Percentiles rank a stretch among this genome's conserved stretches.
These are phyloP conservation scores for Cryptococcus wingfieldii DNA, from an alignment of 1,284 basidiomycete species.

Conservation along the genomic window DNA sequence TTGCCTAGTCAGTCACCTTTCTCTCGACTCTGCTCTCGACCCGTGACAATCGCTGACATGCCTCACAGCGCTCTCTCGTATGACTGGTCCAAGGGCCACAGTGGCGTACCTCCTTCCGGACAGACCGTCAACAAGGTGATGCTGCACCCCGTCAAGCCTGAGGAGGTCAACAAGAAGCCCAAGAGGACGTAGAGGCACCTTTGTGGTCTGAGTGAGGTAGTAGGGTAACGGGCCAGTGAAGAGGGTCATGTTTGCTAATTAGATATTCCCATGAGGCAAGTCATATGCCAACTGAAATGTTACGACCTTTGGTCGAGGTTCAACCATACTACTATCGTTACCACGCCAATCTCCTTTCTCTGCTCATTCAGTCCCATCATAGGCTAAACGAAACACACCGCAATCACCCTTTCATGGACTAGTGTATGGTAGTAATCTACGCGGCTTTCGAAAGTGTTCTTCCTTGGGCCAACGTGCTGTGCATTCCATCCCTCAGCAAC, in stretches of 20 bases:
- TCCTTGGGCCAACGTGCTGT: no score
- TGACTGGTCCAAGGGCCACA: slow-evolving; percentile 86
- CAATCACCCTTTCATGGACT: no score
- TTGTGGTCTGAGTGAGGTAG: neutral
- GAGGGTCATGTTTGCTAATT: neutral
- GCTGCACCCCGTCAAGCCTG: slow-evolving; percentile 84
- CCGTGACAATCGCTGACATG: slow-evolving; percentile 8
- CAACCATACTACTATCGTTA: no score
- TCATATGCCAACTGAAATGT: neutral
- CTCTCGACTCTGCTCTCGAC: slow-evolving; percentile 3
- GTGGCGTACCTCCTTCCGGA: slow-evolving; percentile 68
- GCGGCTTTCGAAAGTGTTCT: no score
- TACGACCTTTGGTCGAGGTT: neutral
- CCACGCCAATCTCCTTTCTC: no score
- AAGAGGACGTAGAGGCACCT: slow-evolving; percentile 3
- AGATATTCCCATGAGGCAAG: neutral
- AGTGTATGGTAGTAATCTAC: no score
- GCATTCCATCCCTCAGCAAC: no score
- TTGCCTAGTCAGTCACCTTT: slow-evolving; percentile 62
- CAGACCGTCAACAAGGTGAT: slow-evolving; percentile 75
- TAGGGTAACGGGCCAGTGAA: neutral
- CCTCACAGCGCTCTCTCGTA: slow-evolving; percentile 63
- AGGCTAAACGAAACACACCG: no score
- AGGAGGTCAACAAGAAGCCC: slow-evolving; percentile 64
- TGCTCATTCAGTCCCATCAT: no score